Evolutionary conservation across 2,329 filamentous ascomycete species (phyloP), one percentile per base, ranked within the genome.

Genomic region (Coleophoma cylindrospora): DNA sequence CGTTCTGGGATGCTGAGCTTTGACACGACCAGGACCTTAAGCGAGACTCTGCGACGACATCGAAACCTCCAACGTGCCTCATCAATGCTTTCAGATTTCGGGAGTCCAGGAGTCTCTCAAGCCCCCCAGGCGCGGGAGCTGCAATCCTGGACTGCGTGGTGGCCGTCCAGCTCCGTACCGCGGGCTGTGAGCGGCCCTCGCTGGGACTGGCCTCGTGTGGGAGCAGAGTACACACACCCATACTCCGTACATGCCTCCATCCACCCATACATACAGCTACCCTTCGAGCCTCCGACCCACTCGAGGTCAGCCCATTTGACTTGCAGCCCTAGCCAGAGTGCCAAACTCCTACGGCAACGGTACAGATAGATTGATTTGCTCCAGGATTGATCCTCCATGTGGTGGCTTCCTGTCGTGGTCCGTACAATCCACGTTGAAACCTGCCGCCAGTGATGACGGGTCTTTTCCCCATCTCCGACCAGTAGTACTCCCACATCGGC

Each of bases 31-130:
- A 51, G 55, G 55, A 45, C 43, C 19, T 60, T 33, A 60, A 62
- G 62, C 62, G 62, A 64, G 48, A 15, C 40, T 54, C 55, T 62
- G 61, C 57, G 57, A 63, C 62, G 54, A 53, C 51, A 50, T 50
- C 62, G 62, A 63, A 64, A 64, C 61, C 53, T 51, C 50, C 40
- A 55, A 47, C 51, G 48, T 58, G 54, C 55, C 52, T 59, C 55
- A 55, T 54, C 59, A 53, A 55, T 54, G 47, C 49, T 50, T 60
- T 62, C 55, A 54, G 43, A 61, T 57, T 55, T 53, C 37, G 45
- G 50, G 41, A 54, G 57, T 54, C 44, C 9, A 44, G 41, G 41
- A 44, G 13, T 33, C 53, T 51, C 54, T 48, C 27, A 27, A 27
- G 27, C 27, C 27, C 27, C 27, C 27, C 6, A n/a, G 27, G 4